Evolutionary conservation across 805 yeast species (phyloP).

Genomic region (Clavispora phyllophila): DNA sequence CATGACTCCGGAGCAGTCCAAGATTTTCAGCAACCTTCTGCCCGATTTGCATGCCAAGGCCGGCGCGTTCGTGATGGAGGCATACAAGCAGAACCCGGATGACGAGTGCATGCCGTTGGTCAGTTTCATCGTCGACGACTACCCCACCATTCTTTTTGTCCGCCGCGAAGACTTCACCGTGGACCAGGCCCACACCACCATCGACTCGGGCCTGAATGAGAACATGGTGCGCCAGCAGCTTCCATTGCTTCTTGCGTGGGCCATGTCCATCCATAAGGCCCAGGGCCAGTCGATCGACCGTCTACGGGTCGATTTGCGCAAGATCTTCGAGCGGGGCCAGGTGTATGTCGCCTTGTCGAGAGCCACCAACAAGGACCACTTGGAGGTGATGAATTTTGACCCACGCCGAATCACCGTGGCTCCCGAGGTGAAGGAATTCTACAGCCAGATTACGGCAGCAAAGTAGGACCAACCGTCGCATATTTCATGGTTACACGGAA

Average conservation of each 20-base stretch:
- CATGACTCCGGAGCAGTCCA: slow-evolving; percentile 4
- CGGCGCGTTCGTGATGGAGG: slow-evolving; percentile 8
- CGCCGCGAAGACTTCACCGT: slow-evolving; percentile 31
- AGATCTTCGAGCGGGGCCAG: slow-evolving; percentile 86
- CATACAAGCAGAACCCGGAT: slow-evolving; percentile 2
- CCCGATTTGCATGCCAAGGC: slow-evolving; percentile 11
- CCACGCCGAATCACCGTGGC: slow-evolving; percentile 63
- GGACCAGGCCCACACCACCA: slow-evolving; percentile 22
- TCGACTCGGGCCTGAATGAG: slow-evolving; percentile 1
- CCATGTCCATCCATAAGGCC: slow-evolving; percentile 89
- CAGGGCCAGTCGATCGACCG: slow-evolving; percentile 86
- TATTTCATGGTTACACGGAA: too few relatives aligned
- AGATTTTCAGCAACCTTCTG: slow-evolving; percentile 5
- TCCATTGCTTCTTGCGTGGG: slow-evolving; percentile 94
- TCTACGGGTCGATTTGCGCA: slow-evolving; percentile 70
- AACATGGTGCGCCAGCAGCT: slow-evolving; percentile 43
- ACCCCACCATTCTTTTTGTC: slow-evolving; percentile 22
- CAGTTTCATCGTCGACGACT: slow-evolving; percentile 36
- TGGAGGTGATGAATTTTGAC: slow-evolving; percentile 75
- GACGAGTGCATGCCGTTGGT: slow-evolving; percentile 40
- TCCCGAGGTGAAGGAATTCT: slow-evolving; percentile 65
- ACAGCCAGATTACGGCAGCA: slow-evolving; percentile 35
- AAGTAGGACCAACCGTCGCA: background rate
- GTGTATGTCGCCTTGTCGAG: slow-evolving; percentile 94
- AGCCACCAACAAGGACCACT: slow-evolving; percentile 75